Evolutionary conservation across 2,329 filamentous ascomycete species (phyloP).

Genomic region (Raffaelea arxii): DNA sequence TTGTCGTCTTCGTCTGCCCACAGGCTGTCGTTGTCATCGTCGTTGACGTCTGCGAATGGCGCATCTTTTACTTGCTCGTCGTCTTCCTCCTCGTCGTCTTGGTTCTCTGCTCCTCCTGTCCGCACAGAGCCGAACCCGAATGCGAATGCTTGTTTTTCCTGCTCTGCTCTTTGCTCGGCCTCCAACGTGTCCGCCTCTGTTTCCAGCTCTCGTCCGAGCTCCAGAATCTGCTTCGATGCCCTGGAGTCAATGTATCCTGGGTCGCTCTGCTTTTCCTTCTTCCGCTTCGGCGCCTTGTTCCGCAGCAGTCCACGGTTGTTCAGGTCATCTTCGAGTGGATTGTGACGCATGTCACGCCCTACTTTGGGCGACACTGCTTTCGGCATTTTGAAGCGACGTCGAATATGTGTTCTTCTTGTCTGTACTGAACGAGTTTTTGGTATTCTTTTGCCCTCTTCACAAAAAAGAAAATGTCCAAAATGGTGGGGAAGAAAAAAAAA

Average conservation of each 20-base stretch:
- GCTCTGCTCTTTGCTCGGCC: slow-evolving; percentile 23
- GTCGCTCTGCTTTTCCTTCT: slow-evolving; percentile 50
- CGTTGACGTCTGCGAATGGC: slow-evolving; percentile 63
- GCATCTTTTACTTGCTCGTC: slow-evolving; percentile 49
- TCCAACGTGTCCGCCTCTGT: too few relatives aligned
- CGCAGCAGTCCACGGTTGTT: slow-evolving; percentile 60
- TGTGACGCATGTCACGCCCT: slow-evolving; percentile 59
- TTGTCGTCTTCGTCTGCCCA: slow-evolving; percentile 74
- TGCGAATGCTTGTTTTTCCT: slow-evolving; percentile 37
- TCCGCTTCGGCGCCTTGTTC: slow-evolving; percentile 64
- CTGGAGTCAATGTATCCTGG: slow-evolving; percentile 78
- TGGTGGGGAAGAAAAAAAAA: not conserved
- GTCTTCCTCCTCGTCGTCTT: slow-evolving; percentile 48
- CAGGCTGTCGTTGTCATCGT: slow-evolving; percentile 38
- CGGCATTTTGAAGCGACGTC: slow-evolving; percentile 49
- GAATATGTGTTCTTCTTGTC: not conserved
- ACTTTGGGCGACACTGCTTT: slow-evolving; percentile 58
- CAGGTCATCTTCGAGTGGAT: slow-evolving; percentile 85
- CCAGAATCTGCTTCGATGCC: slow-evolving; percentile 78
- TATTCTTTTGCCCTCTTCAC: not conserved
- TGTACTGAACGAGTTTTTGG: not conserved
- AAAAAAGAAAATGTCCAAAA: too few relatives aligned
- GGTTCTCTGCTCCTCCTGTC: too few relatives aligned
- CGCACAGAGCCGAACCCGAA: slow-evolving; percentile 65
- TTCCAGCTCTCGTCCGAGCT: slow-evolving; percentile 77